Percentiles rank a stretch among this genome's conserved stretches.
Evolutionary conservation across 805 yeast genomes (phyloP).

Genomic region (Alloascoidea africana): DNA sequence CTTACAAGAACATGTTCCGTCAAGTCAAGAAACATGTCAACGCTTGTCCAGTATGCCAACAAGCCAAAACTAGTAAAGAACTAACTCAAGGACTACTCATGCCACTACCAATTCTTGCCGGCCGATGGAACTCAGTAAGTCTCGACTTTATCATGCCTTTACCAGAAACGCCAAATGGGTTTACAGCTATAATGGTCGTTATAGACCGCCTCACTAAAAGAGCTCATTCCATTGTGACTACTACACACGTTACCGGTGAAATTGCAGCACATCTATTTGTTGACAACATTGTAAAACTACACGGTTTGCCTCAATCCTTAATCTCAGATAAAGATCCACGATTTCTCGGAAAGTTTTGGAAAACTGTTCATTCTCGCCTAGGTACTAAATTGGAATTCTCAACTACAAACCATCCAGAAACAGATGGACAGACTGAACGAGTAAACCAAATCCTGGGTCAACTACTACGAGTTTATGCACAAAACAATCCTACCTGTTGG

Average conservation of each 20-base stretch:
- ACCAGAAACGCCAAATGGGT: slow-evolving; percentile 5
- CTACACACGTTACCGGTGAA: slow-evolving; percentile 1
- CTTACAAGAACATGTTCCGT: slow-evolving; percentile 3
- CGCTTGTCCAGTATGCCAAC: slow-evolving; percentile 7
- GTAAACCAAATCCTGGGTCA: too few relatives aligned
- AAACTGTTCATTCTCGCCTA: slow-evolving; percentile 2
- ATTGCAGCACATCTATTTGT: slow-evolving; percentile 6
- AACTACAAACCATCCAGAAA: slow-evolving; percentile 6
- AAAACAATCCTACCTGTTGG: too few relatives aligned
- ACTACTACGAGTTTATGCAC: too few relatives aligned
- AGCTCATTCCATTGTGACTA: slow-evolving; percentile 9
- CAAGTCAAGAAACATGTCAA: slow-evolving; percentile 4
- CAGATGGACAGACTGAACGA: slow-evolving; percentile 11
- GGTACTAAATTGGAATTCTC: slow-evolving; percentile 5
- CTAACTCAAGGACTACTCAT: slow-evolving; percentile 4
- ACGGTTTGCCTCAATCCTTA: slow-evolving; percentile 9
- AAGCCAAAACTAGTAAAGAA: slow-evolving; percentile 3
- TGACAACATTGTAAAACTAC: slow-evolving; percentile 6
- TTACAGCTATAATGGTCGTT: slow-evolving; percentile 8
- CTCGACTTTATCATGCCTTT: slow-evolving; percentile 10
- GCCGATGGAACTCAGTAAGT: slow-evolving; percentile 5
- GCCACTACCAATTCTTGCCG: slow-evolving; percentile 7
- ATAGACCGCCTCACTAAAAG: slow-evolving; percentile 11
- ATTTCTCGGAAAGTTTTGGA: slow-evolving; percentile 9
- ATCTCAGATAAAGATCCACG: slow-evolving; percentile 8